Base-by-base conservation (phyloP, 306 rosid species). In the Trifolium fragiferum region DNA sequence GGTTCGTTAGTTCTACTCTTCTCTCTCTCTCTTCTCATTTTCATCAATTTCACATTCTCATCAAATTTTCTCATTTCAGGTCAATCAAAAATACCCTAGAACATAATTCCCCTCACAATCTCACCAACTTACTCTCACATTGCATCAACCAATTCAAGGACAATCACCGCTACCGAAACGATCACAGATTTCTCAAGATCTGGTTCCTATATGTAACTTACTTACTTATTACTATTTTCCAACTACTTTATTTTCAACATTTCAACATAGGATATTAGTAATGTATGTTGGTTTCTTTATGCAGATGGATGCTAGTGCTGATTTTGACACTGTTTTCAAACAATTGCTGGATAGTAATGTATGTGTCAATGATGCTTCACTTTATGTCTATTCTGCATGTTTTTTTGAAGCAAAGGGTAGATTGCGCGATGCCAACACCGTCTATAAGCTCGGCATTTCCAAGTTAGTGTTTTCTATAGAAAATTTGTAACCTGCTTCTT, bases 151-250 rank as follows among this genome's bases (percentile, higher is more conserved):
- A 21, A 18, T 92, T 88, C 84, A 86, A 79, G 83, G 70, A 78
- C 80, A 66, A 23, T 33, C 82, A 20, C 38, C 87, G 37, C n/a
- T 92, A 92, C 86, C 80, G 82, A 54, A 72, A 86, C 60, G 98
- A 90, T 78, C 41, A 73, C 82, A 80, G 98, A 86, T 92, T 92
- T 68, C 92, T 92, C 75, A 88, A 87, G 87, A 86, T 92, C 69
- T 90, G 98, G 92, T 79, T 90, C 82, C 83, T 92, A 72, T 87
- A 87, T 81, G 98, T 37, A 25, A 25, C 27, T 25, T 25, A 2
- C 27, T 25, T 3, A 25, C 2, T 25, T 3, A 25, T 25, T 3
- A 25, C 27, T 25, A 25, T 25, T 25, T 25, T 25, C 27, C 3
- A 25, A 25, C 27, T 2, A 25, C 6, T 30, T 30, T 30, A 30